These are phyloP conservation scores for Phytopythium sindhum DNA, from an alignment of 352 stramenopile genomes.

Conservation along the genomic window DNA sequence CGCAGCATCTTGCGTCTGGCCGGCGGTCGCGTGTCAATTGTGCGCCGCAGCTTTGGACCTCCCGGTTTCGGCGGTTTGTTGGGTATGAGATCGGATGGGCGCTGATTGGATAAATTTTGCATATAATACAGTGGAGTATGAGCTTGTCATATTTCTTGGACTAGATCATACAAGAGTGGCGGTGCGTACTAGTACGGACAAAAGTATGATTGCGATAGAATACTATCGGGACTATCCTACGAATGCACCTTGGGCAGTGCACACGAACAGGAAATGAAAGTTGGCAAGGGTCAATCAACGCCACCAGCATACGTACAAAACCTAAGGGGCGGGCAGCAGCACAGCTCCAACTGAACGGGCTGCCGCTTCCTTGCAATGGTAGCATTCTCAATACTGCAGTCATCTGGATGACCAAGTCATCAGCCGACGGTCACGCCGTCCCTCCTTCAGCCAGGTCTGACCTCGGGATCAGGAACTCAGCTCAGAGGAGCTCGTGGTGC, in stretches of 20 bases:
- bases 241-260: too few species aligned
- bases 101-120: background rate
- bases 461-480: conserved; percentile 46
- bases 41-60: background rate
- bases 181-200: too few species aligned
- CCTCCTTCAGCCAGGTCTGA: background rate
- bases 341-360: too few species aligned
- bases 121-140: background rate
- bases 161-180: too few species aligned
- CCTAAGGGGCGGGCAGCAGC: background rate
- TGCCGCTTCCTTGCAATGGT: too few species aligned
- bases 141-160: too few species aligned
- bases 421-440: too few species aligned
- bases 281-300: too few species aligned
- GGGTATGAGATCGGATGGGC: background rate
- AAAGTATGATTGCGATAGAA: too few species aligned
- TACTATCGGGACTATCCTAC: too few species aligned
- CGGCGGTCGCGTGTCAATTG: conserved; percentile 1
- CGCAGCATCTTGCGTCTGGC: background rate
- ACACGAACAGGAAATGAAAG: too few species aligned
- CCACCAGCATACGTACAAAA: background rate
- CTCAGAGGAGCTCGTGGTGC: conserved; percentile 70
- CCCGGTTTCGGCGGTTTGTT: background rate
- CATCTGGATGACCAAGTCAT: background rate
- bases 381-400: background rate